Percentiles rank a stretch among this genome's conserved stretches.
These are phyloP conservation scores for Brettanomyces naardenensis DNA, from an alignment of 805 yeast species.

Conservation along the genomic window DNA sequence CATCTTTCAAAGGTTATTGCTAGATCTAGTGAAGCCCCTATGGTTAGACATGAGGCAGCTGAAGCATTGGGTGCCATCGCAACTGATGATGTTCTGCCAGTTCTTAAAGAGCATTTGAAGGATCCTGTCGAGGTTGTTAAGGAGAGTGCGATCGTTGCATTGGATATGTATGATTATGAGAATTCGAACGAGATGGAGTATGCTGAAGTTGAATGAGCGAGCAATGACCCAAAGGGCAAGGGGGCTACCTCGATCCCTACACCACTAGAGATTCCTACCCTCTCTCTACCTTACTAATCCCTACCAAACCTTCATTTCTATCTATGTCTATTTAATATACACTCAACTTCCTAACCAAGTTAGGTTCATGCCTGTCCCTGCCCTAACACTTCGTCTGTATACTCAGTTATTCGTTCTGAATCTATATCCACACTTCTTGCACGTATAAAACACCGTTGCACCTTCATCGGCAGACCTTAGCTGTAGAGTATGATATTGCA, in stretches of 20 bases:
- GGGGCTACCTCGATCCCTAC: too few relatives aligned
- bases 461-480: slow-evolving; percentile 99
- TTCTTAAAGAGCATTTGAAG: slow-evolving; percentile 66
- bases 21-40: slow-evolving; percentile 78
- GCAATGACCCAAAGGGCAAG: too few relatives aligned
- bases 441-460: slow-evolving; percentile 96
- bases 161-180: slow-evolving; percentile 97
- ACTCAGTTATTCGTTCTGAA: slow-evolving; percentile 92
- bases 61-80: slow-evolving; percentile 98
- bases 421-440: slow-evolving; percentile 86
- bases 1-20: slow-evolving; percentile 74
- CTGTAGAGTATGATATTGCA: slow-evolving; percentile 96
- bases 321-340: neutral
- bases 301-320: neutral
- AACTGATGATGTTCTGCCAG: slow-evolving; percentile 89
- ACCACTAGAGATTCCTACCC: neutral
- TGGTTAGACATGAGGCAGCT: slow-evolving; percentile 99
- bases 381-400: too few relatives aligned
- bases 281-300: neutral
- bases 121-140: slow-evolving; percentile 89
- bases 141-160: slow-evolving; percentile 93
- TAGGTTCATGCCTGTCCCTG: too few relatives aligned
- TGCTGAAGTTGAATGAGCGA: slow-evolving; percentile 31
- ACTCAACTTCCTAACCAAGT: too few relatives aligned
- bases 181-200: slow-evolving; percentile 77